Conservation (phyloP, 2,329 filamentous ascomycete genomes). For the Cladosporium sp. region DNA sequence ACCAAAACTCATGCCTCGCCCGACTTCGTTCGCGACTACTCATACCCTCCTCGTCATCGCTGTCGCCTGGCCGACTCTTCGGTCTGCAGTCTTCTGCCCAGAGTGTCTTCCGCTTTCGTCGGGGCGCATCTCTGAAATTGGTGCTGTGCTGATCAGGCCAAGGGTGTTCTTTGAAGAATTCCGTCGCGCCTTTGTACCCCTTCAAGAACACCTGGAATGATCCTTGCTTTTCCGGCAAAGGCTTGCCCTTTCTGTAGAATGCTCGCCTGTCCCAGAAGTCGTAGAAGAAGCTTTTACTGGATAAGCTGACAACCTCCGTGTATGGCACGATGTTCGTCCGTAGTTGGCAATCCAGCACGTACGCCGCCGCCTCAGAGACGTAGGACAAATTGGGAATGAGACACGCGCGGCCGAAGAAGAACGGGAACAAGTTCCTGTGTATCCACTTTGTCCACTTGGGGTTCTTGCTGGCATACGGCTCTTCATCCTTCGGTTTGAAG, state of each 20-base stretch:
- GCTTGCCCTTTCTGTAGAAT: constrained; percentile 82
- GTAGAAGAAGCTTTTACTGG: constrained; percentile 97
- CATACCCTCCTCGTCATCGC: constrained; percentile 59
- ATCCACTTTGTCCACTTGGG: constrained; percentile 99
- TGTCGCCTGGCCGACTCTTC: constrained; percentile 53
- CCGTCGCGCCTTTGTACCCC: constrained; percentile 93
- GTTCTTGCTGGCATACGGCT: constrained; percentile 94
- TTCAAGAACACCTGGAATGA: constrained; percentile 98
- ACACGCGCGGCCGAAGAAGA: constrained; percentile 92
- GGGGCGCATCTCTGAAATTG: constrained; percentile 65
- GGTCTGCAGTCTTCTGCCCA: constrained; percentile 86
- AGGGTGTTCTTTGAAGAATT: constrained; percentile 90
- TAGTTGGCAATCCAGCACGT: constrained; percentile 87
- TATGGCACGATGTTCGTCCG: constrained; percentile 93
- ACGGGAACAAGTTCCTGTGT: constrained; percentile 94
- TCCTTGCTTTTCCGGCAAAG: constrained; percentile 83
- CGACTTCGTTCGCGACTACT: constrained; percentile 40
- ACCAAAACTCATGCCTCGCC: constrained; percentile 72
- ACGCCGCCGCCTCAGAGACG: constrained; percentile 95
- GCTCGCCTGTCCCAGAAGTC: constrained; percentile 94
- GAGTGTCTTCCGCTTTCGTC: constrained; percentile 68
- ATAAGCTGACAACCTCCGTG: constrained; percentile 89
- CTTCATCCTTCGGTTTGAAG: constrained; percentile 98
- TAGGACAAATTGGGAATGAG: constrained; percentile 97
- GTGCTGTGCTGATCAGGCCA: constrained; percentile 86